A percentile compares a stretch with the other conserved stretches of the same genome.
Conservation (phyloP, 1,139 yeast genomes). For the Diutina sp. region DNA sequence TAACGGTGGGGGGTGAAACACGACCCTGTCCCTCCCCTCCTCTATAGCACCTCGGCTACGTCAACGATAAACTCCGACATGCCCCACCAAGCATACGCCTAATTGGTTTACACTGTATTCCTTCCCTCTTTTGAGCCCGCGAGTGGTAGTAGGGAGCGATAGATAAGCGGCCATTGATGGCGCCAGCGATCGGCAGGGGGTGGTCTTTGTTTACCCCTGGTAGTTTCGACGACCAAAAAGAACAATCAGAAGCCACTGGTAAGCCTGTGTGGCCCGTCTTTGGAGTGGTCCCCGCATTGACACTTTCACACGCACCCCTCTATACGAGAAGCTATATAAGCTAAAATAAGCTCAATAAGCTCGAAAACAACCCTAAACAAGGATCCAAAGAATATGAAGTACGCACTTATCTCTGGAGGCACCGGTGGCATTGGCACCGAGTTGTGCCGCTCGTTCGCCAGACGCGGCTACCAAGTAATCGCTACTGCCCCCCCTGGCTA, state of each 20-base stretch:
- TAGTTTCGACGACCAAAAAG: background rate
- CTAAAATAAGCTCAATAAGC: background rate
- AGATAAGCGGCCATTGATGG: background rate
- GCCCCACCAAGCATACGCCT: too few relatives aligned
- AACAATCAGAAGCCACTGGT: background rate
- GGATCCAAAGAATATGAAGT: background rate
- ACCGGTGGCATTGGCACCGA: conserved; percentile 1
- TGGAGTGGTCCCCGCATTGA: too few relatives aligned
- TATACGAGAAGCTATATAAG: too few relatives aligned
- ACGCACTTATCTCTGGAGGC: background rate
- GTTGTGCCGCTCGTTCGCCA: background rate
- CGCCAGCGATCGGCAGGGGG: background rate
- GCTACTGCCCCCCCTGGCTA: background rate
- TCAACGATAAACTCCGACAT: background rate
- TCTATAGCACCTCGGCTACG: background rate
- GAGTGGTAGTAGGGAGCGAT: background rate
- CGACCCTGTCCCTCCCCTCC: too few relatives aligned
- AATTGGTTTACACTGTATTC: too few relatives aligned
- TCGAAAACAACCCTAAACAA: background rate
- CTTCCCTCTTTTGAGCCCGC: background rate
- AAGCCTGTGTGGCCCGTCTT: too few relatives aligned
- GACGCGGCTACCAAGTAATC: background rate
- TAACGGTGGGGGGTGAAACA: background rate
- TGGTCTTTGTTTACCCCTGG: background rate
- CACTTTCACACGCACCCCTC: too few relatives aligned